Conservation (phyloP, 208 protist species). For the Trypanosoma theileri region DNA sequence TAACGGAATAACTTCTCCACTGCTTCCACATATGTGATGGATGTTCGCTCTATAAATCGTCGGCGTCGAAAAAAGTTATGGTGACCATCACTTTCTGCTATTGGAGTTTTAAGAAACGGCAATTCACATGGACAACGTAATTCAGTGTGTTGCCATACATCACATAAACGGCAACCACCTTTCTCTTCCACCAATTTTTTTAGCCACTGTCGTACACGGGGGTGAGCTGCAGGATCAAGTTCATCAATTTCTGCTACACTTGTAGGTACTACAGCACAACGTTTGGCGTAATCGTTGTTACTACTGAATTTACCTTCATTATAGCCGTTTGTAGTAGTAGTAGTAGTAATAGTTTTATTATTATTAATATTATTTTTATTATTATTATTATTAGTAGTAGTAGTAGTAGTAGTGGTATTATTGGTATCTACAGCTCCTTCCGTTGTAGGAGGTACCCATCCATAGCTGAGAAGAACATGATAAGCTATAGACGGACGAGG, state of each 20-base stretch:
- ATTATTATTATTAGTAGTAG: constrained; percentile 11
- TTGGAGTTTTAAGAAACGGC: constrained; percentile 50
- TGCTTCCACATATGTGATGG: constrained; percentile 56
- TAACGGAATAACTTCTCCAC: constrained; percentile 62
- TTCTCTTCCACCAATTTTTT: constrained; percentile 43
- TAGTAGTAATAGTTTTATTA: constrained; percentile 3
- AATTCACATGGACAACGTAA: constrained; percentile 68
- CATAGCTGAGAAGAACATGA: constrained; percentile 71
- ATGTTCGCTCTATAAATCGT: constrained; percentile 10
- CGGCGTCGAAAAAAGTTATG: constrained; percentile 11
- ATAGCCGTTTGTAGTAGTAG: constrained; percentile 13
- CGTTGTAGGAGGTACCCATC: constrained; percentile 28
- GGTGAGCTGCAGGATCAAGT: constrained; percentile 78
- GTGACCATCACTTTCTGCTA: neutral
- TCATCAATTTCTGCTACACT: constrained; percentile 43
- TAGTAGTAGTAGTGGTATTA: constrained; percentile 7
- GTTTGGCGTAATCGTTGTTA: constrained; percentile 19
- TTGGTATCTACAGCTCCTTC: neutral
- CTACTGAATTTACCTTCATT: constrained; percentile 25
- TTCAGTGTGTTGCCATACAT: constrained; percentile 77
- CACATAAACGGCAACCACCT: constrained; percentile 73
- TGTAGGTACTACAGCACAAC: constrained; percentile 36
- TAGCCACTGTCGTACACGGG: constrained; percentile 57
- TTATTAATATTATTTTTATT: constrained; percentile 37
- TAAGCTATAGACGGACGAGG: constrained; percentile 65